Evolutionary conservation across 176 grass and related monocot species (phyloP).

Genomic region (Cocos nucifera): DNA sequence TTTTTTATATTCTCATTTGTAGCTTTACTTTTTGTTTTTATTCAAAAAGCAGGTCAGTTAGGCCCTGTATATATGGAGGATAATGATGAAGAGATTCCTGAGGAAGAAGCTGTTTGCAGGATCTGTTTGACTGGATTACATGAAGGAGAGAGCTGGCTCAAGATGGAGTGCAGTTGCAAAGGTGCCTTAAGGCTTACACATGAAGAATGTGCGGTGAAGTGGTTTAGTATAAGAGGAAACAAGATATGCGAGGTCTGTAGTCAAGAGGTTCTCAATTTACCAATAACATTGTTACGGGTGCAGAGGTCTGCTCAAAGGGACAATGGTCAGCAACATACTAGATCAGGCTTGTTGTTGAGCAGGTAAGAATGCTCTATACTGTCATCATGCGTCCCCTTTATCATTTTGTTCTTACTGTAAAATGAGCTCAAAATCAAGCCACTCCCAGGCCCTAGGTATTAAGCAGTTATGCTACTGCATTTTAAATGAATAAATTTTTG

Average conservation of each 20-base stretch:
- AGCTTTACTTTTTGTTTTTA: not conserved
- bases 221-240: slow-evolving; percentile 69
- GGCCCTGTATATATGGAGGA: slow-evolving; percentile 5
- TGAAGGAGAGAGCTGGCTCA: slow-evolving; percentile 32
- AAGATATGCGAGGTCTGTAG: slow-evolving; percentile 55
- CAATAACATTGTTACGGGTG: slow-evolving; percentile 42
- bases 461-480: not conserved
- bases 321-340: slow-evolving; percentile 1
- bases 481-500: not conserved
- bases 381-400: no score
- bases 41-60: slow-evolving; percentile 10
- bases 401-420: no score
- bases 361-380: not conserved
- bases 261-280: slow-evolving; percentile 57
- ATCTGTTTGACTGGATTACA: slow-evolving; percentile 51
- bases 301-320: not conserved
- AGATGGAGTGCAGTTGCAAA: slow-evolving; percentile 71
- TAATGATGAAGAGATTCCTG: slow-evolving; percentile 7
- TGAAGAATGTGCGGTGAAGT: slow-evolving; percentile 50
- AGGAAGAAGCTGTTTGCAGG: slow-evolving; percentile 59
- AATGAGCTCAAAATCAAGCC: no score
- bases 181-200: slow-evolving; percentile 58
- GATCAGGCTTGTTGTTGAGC: not conserved
- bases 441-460: not conserved
- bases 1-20: not conserved